Percentiles rank a stretch among this genome's conserved stretches.
phyloP scores from a whole-genome alignment of 78 protist genomes.

The Blattamonas nauphoetae region DNA sequence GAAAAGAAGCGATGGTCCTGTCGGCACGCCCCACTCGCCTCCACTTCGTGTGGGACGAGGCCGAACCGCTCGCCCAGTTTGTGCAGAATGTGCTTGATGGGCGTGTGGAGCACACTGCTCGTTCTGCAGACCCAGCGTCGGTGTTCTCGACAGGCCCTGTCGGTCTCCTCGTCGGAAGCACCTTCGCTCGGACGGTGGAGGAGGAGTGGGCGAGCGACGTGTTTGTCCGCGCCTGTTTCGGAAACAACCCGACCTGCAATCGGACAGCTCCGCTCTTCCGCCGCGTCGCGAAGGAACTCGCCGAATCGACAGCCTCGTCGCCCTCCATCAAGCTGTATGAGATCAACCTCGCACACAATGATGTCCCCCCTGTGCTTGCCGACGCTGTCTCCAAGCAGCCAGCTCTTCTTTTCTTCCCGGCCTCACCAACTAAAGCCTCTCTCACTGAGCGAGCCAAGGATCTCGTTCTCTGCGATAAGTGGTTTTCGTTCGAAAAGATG shows the following conservation, averaged over 20 bases:
- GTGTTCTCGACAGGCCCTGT: background rate
- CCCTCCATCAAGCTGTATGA: background rate
- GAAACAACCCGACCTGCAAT: background rate
- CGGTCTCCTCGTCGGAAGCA: background rate
- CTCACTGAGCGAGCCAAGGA: too few relatives aligned
- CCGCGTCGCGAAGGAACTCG: background rate
- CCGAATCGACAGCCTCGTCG: background rate
- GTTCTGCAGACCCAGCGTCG: background rate
- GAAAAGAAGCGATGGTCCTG: too few relatives aligned
- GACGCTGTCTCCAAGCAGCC: background rate
- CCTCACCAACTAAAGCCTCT: background rate
- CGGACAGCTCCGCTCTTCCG: background rate
- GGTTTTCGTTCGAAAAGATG: background rate
- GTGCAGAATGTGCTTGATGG: background rate
- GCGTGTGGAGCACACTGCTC: background rate
- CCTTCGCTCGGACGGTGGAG: background rate
- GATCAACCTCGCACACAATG: background rate
- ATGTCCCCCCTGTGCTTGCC: background rate
- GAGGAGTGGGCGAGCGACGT: background rate
- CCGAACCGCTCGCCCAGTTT: background rate
- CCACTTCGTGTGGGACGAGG: background rate
- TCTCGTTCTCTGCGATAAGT: background rate
- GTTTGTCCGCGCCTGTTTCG: background rate
- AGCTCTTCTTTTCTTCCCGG: background rate
- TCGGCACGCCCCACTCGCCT: background rate